Base-by-base conservation (phyloP, 1,284 basidiomycete genomes). In the Apiotrichum domesticum region DNA sequence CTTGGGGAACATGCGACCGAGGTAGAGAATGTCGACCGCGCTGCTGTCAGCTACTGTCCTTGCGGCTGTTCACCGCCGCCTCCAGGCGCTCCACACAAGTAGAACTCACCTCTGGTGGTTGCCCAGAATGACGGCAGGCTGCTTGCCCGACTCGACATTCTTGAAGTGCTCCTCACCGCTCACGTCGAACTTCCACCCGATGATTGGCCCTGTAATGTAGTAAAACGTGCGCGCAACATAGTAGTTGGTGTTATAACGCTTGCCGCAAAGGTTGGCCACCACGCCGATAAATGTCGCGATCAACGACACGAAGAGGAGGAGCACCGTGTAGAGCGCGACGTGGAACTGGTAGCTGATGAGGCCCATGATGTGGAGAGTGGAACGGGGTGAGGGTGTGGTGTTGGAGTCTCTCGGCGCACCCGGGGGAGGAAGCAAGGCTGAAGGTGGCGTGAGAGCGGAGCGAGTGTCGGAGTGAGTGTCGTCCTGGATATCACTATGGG, bases 221-320 rank as follows among this genome's bases (percentile, higher is more conserved):
- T 92, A 92, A 80, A 98, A 98, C 45, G 83, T 84, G 56, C 90
- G 80, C 3, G 93, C 95, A 41, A 95, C 87, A 66, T 89, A 80
- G 66, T 82, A 87, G 78, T 95, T 91, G 63, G 88, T 88, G 73
- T 97, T 88, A 71, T 85, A 85, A 29, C 87, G 80, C 63, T 83
- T 65, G 15, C 92, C 91, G 11, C 84, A 69, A 43, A 90, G 66
- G 8, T 84, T 80, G 78, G 93, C 81, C 29, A 85, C 80, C 29
- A 90, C 76, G 2, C 86, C 87, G 51, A 86, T 80, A 52, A 90
- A 69, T 46, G 88, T 81, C 52, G 89, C 89, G 77, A 86, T 84
- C 63, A 86, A 83, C 4, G 88, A 89, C 65, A 87, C 85, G 51
- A 86, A 78, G 37, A 85, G 83, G 55, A 97, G 75, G 5, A 85